Evolutionary conservation across 345 rosid species (phyloP), one percentile per base, ranked within the genome.

Genomic region (Adansonia digitata): DNA sequence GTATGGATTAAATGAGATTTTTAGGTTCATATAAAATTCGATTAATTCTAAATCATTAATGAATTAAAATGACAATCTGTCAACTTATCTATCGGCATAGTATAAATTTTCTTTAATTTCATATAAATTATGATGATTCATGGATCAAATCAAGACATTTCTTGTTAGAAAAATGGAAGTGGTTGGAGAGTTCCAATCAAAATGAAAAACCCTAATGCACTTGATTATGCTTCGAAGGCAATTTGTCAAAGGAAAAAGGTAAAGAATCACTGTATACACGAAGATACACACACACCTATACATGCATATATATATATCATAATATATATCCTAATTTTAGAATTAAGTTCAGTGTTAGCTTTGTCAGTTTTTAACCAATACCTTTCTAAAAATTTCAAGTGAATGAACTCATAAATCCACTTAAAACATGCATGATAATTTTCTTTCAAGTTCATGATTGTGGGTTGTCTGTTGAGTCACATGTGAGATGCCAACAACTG

Each of bases 121-220:
- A 17, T 7, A 61, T 0, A 61, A 18, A 34, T 18, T 3, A n/a
- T 62, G 45, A 62, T 62, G 68, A 35, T 62, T 62, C 45, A 34
- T 37, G 0, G 26, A 62, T 37, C 64, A 59, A 27, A 57, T 57
- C 62, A 57, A 12, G 3, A 5, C 9, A 59, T 59, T 27, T 18
- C 2, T 59, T 27, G n/a, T 59, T 62, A 17, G 43, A 31, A 61
- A 34, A 61, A 61, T 6, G 11, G 14, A 26, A 61, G 67, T 35
- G 17, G 69, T 66, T 43, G 26, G 53, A 65, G 49, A 67, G 52
- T 43, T 43, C 39, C 37, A 45, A 67, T 66, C 71, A 63, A n/a
- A n/a, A 35, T 35, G 35, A 59, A 27, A 27, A 42, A 22, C 35
- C 20, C 13, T 7, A 26, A 43, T 14, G 35, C 71, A 67, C 71